These are phyloP conservation scores for Exophiala calicioides DNA, from an alignment of 2,329 filamentous ascomycete species.

Conservation along the genomic window DNA sequence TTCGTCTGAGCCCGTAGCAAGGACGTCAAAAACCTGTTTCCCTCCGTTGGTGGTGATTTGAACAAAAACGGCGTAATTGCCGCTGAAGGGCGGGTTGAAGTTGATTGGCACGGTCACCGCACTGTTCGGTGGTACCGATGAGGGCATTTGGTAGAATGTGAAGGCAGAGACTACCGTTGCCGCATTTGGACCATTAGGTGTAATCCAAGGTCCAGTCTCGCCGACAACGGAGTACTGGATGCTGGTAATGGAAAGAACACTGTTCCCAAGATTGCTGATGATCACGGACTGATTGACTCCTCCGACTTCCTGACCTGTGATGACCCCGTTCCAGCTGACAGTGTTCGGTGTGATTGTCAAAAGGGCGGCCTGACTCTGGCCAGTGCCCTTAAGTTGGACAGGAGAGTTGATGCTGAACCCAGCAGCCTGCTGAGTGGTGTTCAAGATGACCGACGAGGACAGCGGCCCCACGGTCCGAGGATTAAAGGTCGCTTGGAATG, in stretches of 20 bases:
- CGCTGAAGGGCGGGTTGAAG: constrained; percentile 43
- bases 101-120: constrained; percentile 32
- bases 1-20: constrained; percentile 52
- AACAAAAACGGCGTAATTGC: constrained; percentile 54
- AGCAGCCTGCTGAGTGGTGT: constrained; percentile 40
- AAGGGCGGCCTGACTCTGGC: constrained; percentile 41
- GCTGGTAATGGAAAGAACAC: constrained; percentile 38
- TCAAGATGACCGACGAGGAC: constrained; percentile 41
- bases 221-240: constrained; percentile 20
- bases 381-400: constrained; percentile 42
- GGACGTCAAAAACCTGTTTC: constrained; percentile 49
- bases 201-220: constrained; percentile 25
- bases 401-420: constrained; percentile 43
- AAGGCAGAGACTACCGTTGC: constrained; percentile 22
- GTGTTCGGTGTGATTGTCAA: constrained; percentile 40
- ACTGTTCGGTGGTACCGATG: constrained; percentile 25
- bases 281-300: constrained; percentile 37
- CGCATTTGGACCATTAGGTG: constrained; percentile 20
- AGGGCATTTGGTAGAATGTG: constrained; percentile 25
- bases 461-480: constrained; percentile 39
- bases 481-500: constrained; percentile 45
- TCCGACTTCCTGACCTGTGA: constrained; percentile 37
- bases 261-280: constrained; percentile 43
- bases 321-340: constrained; percentile 44
- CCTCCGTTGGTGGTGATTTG: constrained; percentile 55